Base-by-base conservation (phyloP, 2,329 filamentous ascomycete species). In the Phyllosticta citribraziliensis region DNA sequence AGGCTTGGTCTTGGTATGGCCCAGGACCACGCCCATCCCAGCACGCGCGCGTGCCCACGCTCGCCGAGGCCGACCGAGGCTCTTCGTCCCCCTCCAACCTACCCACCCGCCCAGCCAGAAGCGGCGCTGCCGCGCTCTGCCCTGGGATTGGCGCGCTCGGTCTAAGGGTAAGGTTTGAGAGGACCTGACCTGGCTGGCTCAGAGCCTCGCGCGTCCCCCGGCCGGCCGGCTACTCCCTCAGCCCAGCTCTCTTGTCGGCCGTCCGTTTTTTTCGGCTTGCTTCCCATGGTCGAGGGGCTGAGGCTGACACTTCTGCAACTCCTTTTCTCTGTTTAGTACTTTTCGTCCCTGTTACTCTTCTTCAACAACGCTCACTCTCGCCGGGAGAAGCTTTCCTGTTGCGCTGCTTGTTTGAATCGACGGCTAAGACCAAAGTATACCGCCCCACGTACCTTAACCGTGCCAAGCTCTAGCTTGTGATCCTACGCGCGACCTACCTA, bases 111-210 rank as follows among this genome's bases (percentile, higher is more conserved):
- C 24, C 52, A 25, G 20, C 33, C 33, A 30, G 27, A 53, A n/a
- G 52, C 52, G n/a, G 30, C 27, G 52, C 25, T 20, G 50, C 51
- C 57, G 33, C 25, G 12, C 35, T n/a, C 55, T 20, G 30, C 57
- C 19, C 53, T 57, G 57, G 52, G 53, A 61, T 56, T 61, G 59
- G 59, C 52, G 20, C 20, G 59, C 54, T 61, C 59, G 59, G 59
- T 57, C 59, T 53, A 54, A 61, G 14, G 59, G 59, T 61, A 55
- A 27, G 52, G 52, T 27, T 25, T 27, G 52, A 24, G 11, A 12
- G 10, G 52, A 27, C 14, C 52, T 24, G 52, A 30, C 55, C 27
- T 33, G 20, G 55, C 14, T 52, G 33, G 47, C 27, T 40, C 55
- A 57, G 60, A 55, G 52, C 20, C 27, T 55, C 25, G 19, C 51